A percentile compares a stretch with the other conserved stretches of the same genome.
These are phyloP conservation scores for Mytilinidion resinicola DNA, from an alignment of 495 filamentous ascomycete genomes.

Conservation along the genomic window DNA sequence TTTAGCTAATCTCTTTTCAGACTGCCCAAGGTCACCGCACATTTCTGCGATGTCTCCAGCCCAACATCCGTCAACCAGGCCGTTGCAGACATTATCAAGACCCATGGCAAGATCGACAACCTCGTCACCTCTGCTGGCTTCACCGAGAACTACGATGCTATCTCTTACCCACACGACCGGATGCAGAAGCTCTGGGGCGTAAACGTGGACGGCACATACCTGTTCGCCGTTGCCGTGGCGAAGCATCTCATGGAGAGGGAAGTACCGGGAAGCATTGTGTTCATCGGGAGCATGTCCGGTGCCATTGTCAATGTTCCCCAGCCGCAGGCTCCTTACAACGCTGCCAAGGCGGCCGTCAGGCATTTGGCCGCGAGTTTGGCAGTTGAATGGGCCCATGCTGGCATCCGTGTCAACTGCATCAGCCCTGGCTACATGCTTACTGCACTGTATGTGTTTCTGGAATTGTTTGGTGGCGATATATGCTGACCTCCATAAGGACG, in stretches of 20 bases:
- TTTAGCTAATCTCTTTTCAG: constrained; percentile 34
- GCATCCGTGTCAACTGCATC: constrained; percentile 87
- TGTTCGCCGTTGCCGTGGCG: constrained; percentile 78
- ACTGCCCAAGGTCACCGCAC: constrained; percentile 76
- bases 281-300: constrained; percentile 94
- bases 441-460: constrained; percentile 57
- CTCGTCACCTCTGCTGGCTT: constrained; percentile 95
- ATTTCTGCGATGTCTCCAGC: constrained; percentile 80
- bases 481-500: constrained; percentile 50
- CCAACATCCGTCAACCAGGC: constrained; percentile 66
- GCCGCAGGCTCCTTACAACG: constrained; percentile 88
- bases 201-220: constrained; percentile 89
- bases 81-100: constrained; percentile 60
- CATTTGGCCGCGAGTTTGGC: constrained; percentile 74
- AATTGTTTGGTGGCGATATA: background rate
- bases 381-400: constrained; percentile 81
- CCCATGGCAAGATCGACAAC: constrained; percentile 78
- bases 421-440: constrained; percentile 93
- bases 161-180: constrained; percentile 78
- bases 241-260: constrained; percentile 83
- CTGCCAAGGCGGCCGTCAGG: constrained; percentile 79
- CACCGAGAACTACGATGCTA: constrained; percentile 90
- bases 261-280: constrained; percentile 75
- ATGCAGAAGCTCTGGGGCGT: constrained; percentile 90
- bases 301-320: constrained; percentile 91